Base-by-base conservation (phyloP, 306 rosid species). In the Styphnolobium japonicum region DNA sequence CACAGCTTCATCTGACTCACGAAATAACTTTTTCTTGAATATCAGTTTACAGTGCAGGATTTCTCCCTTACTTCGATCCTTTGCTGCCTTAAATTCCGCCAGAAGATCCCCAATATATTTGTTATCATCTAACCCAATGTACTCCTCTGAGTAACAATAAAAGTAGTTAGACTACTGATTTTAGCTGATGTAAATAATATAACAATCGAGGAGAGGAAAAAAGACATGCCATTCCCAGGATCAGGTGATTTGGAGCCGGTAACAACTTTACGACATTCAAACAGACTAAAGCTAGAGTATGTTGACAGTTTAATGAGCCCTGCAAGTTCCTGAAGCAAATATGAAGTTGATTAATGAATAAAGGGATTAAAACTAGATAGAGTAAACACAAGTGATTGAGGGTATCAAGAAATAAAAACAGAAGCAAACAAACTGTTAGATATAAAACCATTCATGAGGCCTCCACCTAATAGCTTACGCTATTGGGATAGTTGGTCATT, bases 41-140 rank as follows among this genome's bases (percentile, higher is more conserved):
- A 88, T 83, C 81, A 95, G 79, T 86, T 95, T 95, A 87, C 97
- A 95, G 71, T 95, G 98, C 92, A 95, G 84, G 48, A 90, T 90
- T 84, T 95, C 99, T 82, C 98, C 99, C 86, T 93, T 95, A 83
- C 90, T 95, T 80, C 96, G 88, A 84, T 95, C 99, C 83, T 95
- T 95, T 77, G 93, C 90, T 36, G 86, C 88, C 89, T 84, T 95
- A 82, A 95, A 93, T 80, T 93, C 97, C 5, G 98, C 92, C 78
- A 95, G 65, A 63, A 95, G 91, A 86, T 95, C 99, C 75, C 98
- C 99, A 68, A 93, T 80, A 82, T 95, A 93, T 86, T 95, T 95
- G 91, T 91, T 95, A 80, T 93, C 98, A 87, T 95, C 99, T 79
- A 95, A 85, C 60, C 98, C 98, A 79, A 95, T 79, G 75, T 84